phyloP scores from a whole-genome alignment of 2,329 filamentous ascomycete species.

The Colletotrichum sp. region DNA sequence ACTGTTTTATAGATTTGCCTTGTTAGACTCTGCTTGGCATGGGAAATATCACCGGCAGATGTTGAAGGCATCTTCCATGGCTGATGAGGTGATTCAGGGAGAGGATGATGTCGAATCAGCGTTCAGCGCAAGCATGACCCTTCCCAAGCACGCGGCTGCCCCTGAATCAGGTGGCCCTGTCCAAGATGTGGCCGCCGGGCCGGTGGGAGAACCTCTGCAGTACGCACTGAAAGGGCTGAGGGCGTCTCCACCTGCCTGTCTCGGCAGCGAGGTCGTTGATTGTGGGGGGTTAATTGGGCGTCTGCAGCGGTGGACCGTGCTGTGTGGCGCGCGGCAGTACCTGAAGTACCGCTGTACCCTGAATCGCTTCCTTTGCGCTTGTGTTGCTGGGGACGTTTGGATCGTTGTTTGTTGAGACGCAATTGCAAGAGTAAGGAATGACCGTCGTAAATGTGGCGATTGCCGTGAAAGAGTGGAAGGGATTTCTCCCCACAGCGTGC shows the following conservation, averaged over 20 bases:
- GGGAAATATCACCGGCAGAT: background rate
- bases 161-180: background rate
- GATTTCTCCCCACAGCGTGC: rapidly evolving
- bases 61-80: background rate
- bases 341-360: background rate
- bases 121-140: background rate
- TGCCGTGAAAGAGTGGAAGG: rapidly evolving
- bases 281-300: background rate
- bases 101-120: background rate
- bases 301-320: background rate
- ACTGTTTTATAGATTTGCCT: background rate
- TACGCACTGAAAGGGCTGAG: background rate
- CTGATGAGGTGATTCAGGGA: background rate
- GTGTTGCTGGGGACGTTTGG: background rate
- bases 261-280: background rate
- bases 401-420: rapidly evolving
- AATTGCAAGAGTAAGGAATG: background rate
- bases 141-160: background rate
- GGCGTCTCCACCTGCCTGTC: background rate
- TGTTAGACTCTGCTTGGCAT: background rate
- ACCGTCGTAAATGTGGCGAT: rapidly evolving
- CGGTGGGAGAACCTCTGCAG: background rate
- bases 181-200: background rate
- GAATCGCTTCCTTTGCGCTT: background rate
- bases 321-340: background rate